Conservation (phyloP, 2,329 filamentous ascomycete genomes). For the Talaromyces sp. region DNA sequence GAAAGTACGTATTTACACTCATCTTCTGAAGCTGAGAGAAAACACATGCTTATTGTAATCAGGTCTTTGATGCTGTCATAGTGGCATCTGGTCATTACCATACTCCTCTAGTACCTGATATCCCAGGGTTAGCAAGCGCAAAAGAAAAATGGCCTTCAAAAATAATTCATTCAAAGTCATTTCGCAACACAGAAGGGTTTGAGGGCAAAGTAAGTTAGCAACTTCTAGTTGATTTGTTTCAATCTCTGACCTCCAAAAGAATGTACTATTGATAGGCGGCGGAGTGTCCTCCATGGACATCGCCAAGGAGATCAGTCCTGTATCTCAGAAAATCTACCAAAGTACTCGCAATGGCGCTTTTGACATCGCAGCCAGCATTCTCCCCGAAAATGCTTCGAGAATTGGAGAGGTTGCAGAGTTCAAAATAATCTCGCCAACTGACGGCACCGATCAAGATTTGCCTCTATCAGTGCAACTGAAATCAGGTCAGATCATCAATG, state of each 20-base stretch:
- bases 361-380: slow-evolving; percentile 57
- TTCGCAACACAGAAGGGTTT: slow-evolving; percentile 51
- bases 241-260: slow-evolving; percentile 37
- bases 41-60: background rate
- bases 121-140: slow-evolving; percentile 51
- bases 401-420: slow-evolving; percentile 58
- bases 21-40: background rate
- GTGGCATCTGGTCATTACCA: slow-evolving; percentile 61
- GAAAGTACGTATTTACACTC: slow-evolving; percentile 3
- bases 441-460: slow-evolving; percentile 38
- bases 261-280: slow-evolving; percentile 59
- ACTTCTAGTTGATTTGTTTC: background rate
- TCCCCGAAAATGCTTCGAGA: slow-evolving; percentile 58
- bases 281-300: slow-evolving; percentile 60
- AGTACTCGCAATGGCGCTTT: slow-evolving; percentile 64
- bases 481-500: slow-evolving; percentile 55
- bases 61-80: slow-evolving; percentile 54
- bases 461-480: slow-evolving; percentile 56
- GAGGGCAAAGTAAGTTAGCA: slow-evolving; percentile 53
- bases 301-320: slow-evolving; percentile 52
- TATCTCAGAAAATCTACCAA: slow-evolving; percentile 53
- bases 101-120: slow-evolving; percentile 52
- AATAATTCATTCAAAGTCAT: slow-evolving; percentile 57
- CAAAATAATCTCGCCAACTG: slow-evolving; percentile 23
- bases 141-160: slow-evolving; percentile 50